phyloP scores from a whole-genome alignment of 768 basidiomycete species.

The Cubamyces lactineus region DNA sequence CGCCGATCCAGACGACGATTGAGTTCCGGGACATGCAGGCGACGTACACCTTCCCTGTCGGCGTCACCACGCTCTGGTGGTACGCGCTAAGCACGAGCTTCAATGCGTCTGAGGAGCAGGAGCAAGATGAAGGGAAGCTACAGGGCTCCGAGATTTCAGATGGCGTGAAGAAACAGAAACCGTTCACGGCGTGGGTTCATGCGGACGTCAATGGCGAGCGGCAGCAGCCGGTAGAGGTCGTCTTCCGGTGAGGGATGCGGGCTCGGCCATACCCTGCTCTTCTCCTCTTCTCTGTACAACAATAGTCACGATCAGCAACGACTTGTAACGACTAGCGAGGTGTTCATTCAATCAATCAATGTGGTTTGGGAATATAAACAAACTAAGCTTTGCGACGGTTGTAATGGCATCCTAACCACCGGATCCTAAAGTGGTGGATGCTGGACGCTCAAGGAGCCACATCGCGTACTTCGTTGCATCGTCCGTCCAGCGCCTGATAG shows the following conservation, averaged over 20 bases:
- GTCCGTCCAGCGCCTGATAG: background rate
- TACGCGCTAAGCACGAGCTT: conserved; percentile 36
- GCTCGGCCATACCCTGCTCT: background rate
- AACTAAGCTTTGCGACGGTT: too few relatives aligned
- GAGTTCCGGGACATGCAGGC: conserved; percentile 67
- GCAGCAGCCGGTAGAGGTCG: conserved; percentile 13
- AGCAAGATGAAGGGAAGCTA: background rate
- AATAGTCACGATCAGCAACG: too few relatives aligned
- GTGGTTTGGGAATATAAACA: too few relatives aligned
- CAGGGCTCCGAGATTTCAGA: background rate
- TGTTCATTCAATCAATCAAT: too few relatives aligned
- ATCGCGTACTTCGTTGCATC: background rate
- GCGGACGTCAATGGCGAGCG: conserved; percentile 14
- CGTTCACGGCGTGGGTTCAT: conserved; percentile 18
- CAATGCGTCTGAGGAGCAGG: background rate
- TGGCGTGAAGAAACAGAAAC: conserved; percentile 2
- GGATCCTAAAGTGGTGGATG: too few relatives aligned
- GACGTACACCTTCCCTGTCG: conserved; percentile 77
- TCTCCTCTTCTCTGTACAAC: background rate
- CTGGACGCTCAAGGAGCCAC: conserved; percentile 1
- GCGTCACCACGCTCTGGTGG: conserved; percentile 63
- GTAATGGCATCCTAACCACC: too few relatives aligned
- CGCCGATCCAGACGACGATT: conserved; percentile 59
- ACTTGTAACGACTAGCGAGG: too few relatives aligned
- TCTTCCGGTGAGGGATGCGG: conserved; percentile 3